Base-by-base conservation (phyloP, 306 rosid species). In the Canavalia gladiata region DNA sequence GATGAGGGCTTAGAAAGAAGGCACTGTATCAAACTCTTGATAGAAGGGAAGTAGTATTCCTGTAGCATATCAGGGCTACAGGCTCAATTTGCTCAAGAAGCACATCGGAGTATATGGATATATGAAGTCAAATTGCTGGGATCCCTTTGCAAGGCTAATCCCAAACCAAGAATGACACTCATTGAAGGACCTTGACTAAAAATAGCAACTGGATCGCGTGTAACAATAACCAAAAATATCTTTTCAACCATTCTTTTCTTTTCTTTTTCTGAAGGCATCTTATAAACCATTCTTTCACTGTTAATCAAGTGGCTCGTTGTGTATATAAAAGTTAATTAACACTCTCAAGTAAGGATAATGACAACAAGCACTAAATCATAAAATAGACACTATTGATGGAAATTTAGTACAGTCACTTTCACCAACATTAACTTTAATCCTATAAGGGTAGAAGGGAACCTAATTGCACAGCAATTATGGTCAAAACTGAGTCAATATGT, bases 61-160 rank as follows among this genome's bases (percentile, higher is more conserved):
- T 12, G 25, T 28, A 78, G 59, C 74, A 57, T 50, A 47, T 70
- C 72, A 68, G 29, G 46, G 45, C 59, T 58, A 80, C 64, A 35
- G 30, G 72, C 30, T 47, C 54, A 59, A 58, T 70, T 18, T 68
- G 12, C 69, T 39, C 51, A 79, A 56, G 66, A 39, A 39, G 54
- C 7, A 31, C 39, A 58, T 10, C 25, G 18, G 18, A 69, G 60
- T 43, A 35, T 12, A 63, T 7, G 45, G 45, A 62, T 34, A 11
- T 1, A 34, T 11, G 29, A 35, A 65, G 51, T 65, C 6, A 29
- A 66, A 52, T 33, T 60, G 41, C 62, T 51, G 6, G 51, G 74
- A 63, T 81, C 50, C 29, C 34, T 50, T 31, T 13, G 42, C n/a
- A 76, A 63, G 10, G 59, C 28, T 52, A 72, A 67, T 13, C 72